Percentiles rank a stretch among this genome's conserved stretches.
Evolutionary conservation across 371 early-diverging fungal species (phyloP).

Genomic region (Phascolomyces articulosus): DNA sequence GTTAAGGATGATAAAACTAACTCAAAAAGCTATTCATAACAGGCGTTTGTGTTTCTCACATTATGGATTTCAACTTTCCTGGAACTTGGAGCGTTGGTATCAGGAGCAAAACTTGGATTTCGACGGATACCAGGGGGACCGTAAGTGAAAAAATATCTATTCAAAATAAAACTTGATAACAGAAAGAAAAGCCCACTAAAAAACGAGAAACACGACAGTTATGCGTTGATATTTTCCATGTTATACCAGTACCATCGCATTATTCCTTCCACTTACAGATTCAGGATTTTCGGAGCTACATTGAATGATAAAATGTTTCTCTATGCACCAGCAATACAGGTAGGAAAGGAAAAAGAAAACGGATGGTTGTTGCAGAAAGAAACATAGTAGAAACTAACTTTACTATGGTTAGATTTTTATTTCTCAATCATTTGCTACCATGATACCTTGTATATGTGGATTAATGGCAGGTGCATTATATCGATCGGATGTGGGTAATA

Average conservation of each 20-base stretch:
- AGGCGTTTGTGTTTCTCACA: constrained; percentile 68
- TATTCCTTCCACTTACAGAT: constrained; percentile 64
- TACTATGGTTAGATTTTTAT: constrained; percentile 44
- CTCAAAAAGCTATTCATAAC: not conserved
- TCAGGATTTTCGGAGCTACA: constrained; percentile 64
- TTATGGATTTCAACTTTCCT: constrained; percentile 56
- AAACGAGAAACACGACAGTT: too few species aligned
- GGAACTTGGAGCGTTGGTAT: constrained; percentile 52
- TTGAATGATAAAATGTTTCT: constrained; percentile 68
- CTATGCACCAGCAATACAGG: constrained; percentile 65
- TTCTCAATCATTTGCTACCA: constrained; percentile 58
- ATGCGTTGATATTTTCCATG: constrained; percentile 64
- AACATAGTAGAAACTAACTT: not conserved
- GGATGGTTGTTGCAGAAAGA: too few species aligned
- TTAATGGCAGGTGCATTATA: constrained; percentile 64
- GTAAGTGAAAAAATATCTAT: constrained; percentile 30
- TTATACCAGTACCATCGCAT: constrained; percentile 63
- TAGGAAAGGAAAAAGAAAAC: constrained; percentile 18
- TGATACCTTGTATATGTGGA: constrained; percentile 62
- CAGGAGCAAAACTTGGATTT: constrained; percentile 54
- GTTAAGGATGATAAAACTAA: too few species aligned
- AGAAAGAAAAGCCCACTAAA: too few species aligned
- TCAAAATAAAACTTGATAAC: too few species aligned
- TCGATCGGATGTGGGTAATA: constrained; percentile 58
- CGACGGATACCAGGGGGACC: constrained; percentile 66